Percentiles rank a stretch among this genome's conserved stretches.
Evolutionary conservation across 83 land plant species (phyloP).

Genomic region (Thuja plicata): DNA sequence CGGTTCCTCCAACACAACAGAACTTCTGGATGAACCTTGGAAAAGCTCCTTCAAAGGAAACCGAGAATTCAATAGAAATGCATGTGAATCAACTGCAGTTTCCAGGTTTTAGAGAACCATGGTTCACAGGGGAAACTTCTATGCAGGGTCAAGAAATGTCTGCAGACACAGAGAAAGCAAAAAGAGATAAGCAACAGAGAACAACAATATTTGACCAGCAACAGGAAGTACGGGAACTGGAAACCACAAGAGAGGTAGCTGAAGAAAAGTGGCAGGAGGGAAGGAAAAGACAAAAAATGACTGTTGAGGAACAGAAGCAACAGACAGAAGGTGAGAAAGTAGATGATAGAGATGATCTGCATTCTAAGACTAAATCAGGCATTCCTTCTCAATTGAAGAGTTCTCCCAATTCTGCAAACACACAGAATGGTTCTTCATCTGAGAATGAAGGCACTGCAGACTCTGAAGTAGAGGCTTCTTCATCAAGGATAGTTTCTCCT

Average conservation of each 20-base stretch:
- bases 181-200: slow-evolving; percentile 19
- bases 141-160: slow-evolving; percentile 12
- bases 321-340: too few relatives aligned
- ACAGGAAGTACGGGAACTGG: not conserved
- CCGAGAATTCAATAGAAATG: slow-evolving; percentile 16
- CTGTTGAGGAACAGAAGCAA: too few relatives aligned
- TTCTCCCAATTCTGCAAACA: too few relatives aligned
- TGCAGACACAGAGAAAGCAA: slow-evolving; percentile 21
- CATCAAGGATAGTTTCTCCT: too few relatives aligned
- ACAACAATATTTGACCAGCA: not conserved
- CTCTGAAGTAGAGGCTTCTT: too few relatives aligned
- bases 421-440: too few relatives aligned
- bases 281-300: not conserved
- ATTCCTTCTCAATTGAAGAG: too few relatives aligned
- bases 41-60: slow-evolving; percentile 12
- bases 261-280: slow-evolving; percentile 22
- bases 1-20: slow-evolving; percentile 14
- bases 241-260: not conserved
- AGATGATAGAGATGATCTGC: too few relatives aligned
- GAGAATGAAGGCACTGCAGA: too few relatives aligned
- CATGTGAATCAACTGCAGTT: slow-evolving; percentile 17
- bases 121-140: slow-evolving; percentile 5
- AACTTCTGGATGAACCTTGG: slow-evolving; percentile 36
- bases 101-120: slow-evolving; percentile 13
- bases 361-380: too few relatives aligned